Conservation (phyloP, 2,329 filamentous ascomycete species). For the Neonectria faginata region DNA sequence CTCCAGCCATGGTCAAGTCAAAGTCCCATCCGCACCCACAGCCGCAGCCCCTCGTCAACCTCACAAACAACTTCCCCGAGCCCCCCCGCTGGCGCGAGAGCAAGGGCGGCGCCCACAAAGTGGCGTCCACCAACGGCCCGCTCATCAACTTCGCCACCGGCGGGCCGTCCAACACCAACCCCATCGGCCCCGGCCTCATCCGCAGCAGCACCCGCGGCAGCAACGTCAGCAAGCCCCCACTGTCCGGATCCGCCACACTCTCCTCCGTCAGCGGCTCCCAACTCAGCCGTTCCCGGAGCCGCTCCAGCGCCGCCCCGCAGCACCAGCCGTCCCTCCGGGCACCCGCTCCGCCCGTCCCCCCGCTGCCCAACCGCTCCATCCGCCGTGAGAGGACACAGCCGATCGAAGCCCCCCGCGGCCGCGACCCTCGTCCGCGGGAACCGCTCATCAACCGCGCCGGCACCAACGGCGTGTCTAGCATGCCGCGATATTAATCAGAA, state of each 20-base stretch:
- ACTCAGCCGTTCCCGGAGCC: slow-evolving; percentile 42
- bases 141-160: slow-evolving; percentile 61
- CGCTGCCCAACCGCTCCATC: slow-evolving; percentile 44
- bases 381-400: slow-evolving; percentile 44
- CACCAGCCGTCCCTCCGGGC: slow-evolving; percentile 23
- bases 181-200: slow-evolving; percentile 34
- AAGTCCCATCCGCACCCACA: slow-evolving; percentile 72
- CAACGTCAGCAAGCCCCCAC: slow-evolving; percentile 25
- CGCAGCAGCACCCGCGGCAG: slow-evolving; percentile 32
- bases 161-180: slow-evolving; percentile 33
- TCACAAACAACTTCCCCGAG: slow-evolving; percentile 71
- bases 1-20: slow-evolving; percentile 33
- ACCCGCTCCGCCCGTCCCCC: slow-evolving; percentile 42
- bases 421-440: slow-evolving; percentile 44
- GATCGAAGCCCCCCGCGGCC: slow-evolving; percentile 39
- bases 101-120: slow-evolving; percentile 61
- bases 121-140: slow-evolving; percentile 52
- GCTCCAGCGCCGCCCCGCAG: slow-evolving; percentile 39
- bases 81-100: slow-evolving; percentile 68
- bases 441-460: slow-evolving; percentile 50
- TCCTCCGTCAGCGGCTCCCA: slow-evolving; percentile 7
- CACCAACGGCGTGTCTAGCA: slow-evolving; percentile 32
- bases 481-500: slow-evolving; percentile 32
- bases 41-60: slow-evolving; percentile 76
- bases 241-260: slow-evolving; percentile 25